Conservation (phyloP, 2,329 filamentous ascomycete species). For the Fonsecaea nubica region DNA sequence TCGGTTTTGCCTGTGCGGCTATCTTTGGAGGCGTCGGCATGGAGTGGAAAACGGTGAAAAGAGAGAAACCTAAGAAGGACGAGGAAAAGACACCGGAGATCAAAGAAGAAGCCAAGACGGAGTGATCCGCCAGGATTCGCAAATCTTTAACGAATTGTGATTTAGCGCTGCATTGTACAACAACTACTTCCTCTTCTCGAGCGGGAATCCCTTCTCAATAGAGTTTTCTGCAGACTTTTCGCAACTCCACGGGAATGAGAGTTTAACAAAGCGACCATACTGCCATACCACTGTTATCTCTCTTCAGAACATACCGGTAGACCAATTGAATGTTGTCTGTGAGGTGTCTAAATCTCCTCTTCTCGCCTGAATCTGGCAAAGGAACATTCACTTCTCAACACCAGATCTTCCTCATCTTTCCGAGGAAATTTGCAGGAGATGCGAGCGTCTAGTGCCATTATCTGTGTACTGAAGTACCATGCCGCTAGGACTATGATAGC, state of each 20-base stretch:
- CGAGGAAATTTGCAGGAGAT: background rate
- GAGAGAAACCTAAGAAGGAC: conserved; percentile 25
- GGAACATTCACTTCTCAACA: background rate
- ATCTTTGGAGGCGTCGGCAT: conserved; percentile 40
- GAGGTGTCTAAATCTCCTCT: background rate
- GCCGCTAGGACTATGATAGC: background rate
- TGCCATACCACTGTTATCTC: background rate
- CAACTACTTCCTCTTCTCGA: background rate
- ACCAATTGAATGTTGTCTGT: background rate
- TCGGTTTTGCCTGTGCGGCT: conserved; percentile 39
- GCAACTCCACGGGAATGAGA: background rate
- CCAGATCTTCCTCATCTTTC: background rate
- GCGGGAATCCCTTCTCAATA: background rate
- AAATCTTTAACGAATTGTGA: background rate
- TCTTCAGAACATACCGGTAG: background rate
- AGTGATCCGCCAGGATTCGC: background rate
- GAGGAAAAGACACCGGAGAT: background rate
- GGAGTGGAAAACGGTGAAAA: conserved; percentile 43
- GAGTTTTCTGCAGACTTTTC: background rate
- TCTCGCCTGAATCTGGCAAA: background rate
- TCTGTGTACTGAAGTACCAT: background rate
- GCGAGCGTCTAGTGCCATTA: background rate
- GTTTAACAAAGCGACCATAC: background rate
- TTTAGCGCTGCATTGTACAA: background rate
- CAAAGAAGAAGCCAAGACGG: conserved; percentile 4